Conservation (phyloP, 352 stramenopile genomes). For the Phytophthora ramorum region DNA sequence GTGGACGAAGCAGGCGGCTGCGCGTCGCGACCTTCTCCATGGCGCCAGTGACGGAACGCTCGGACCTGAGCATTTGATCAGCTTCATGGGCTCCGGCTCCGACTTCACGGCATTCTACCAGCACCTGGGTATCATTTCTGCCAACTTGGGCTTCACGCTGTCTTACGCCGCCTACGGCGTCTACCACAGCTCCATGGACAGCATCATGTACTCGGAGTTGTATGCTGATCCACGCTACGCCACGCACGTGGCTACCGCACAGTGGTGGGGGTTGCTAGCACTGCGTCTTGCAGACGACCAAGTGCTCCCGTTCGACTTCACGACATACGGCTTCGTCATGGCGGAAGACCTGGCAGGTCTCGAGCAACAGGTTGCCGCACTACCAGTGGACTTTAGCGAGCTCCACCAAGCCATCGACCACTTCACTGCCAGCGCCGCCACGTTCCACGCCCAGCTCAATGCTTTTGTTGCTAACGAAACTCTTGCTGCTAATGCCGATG, state of each 20-base stretch:
- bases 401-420: not conserved
- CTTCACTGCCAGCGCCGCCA: not conserved
- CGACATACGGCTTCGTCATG: constrained; percentile 47
- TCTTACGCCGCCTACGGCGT: constrained; percentile 49
- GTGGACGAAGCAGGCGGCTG: constrained; percentile 33
- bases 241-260: constrained; percentile 45
- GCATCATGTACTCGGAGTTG: constrained; percentile 62
- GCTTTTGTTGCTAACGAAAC: not conserved
- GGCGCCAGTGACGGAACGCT: constrained; percentile 33
- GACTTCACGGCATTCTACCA: constrained; percentile 86
- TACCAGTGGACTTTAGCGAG: not conserved
- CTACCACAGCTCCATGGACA: constrained; percentile 88
- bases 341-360: constrained; percentile 27
- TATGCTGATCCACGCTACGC: constrained; percentile 55
- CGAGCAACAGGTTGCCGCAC: constrained; percentile 12
- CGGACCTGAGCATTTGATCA: constrained; percentile 46
- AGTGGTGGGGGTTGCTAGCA: constrained; percentile 56
- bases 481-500: constrained; percentile 7
- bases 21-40: constrained; percentile 19
- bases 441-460: not conserved
- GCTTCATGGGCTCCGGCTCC: constrained; percentile 55
- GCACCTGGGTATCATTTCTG: constrained; percentile 75
- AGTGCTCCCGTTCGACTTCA: constrained; percentile 53
- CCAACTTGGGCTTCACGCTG: constrained; percentile 63
- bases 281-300: constrained; percentile 47